These are phyloP conservation scores for Mycena belliarum DNA, from an alignment of 768 basidiomycete species.

Conservation along the genomic window DNA sequence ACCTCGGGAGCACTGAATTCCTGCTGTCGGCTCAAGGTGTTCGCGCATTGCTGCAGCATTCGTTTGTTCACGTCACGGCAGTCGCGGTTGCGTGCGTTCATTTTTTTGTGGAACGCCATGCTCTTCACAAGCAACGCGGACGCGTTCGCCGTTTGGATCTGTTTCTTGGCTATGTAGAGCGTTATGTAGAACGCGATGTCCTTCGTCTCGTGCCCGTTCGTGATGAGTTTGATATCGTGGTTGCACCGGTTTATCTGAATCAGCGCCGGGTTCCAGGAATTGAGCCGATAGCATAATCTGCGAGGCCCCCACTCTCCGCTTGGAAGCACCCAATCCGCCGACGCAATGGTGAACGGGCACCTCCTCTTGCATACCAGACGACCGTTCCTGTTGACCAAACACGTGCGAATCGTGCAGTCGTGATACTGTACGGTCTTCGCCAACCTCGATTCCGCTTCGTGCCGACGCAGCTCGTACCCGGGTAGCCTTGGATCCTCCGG, in stretches of 20 bases:
- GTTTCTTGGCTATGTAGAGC: conserved; percentile 24
- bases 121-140: conserved; percentile 31
- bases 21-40: conserved; percentile 31
- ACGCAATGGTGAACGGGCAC: too few relatives aligned
- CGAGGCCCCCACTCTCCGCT: conserved; percentile 32
- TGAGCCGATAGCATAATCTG: conserved; percentile 23
- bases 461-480: too few relatives aligned
- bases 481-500: too few relatives aligned
- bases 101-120: conserved; percentile 23
- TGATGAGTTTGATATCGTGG: conserved; percentile 40
- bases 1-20: conserved; percentile 42
- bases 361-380: too few relatives aligned
- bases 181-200: conserved; percentile 35
- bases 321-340: conserved; percentile 27
- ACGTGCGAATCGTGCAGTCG: too few relatives aligned
- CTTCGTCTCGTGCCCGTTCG: conserved; percentile 33
- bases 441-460: too few relatives aligned
- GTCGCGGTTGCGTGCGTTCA: background rate
- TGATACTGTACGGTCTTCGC: too few relatives aligned
- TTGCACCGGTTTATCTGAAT: conserved; percentile 30
- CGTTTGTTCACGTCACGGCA: conserved; percentile 21
- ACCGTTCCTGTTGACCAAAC: too few relatives aligned
- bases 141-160: conserved; percentile 31
- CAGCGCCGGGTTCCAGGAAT: conserved; percentile 30
- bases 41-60: too few relatives aligned